Percentiles rank a stretch among this genome's conserved stretches.
Conservation (phyloP, 768 basidiomycete species). For the Plicaturopsis crispa region DNA sequence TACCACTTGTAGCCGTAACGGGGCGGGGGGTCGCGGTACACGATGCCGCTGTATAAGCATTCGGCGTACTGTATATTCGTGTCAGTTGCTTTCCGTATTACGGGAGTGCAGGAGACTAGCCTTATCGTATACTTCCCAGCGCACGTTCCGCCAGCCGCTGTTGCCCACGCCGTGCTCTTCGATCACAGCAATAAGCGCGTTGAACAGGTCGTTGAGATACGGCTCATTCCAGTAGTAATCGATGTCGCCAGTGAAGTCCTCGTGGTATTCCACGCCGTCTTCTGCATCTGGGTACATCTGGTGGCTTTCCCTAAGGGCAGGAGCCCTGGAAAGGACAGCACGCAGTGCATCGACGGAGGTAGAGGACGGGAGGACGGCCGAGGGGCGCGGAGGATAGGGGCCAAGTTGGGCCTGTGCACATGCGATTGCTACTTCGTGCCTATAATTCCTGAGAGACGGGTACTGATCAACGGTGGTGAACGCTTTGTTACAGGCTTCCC, state of each 20-base stretch:
- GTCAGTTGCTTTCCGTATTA: too few species aligned
- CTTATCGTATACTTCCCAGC: neutral
- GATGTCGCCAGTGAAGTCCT: neutral
- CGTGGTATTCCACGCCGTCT: neutral
- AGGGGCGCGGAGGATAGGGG: neutral
- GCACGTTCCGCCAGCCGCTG: neutral
- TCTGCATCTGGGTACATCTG: neutral
- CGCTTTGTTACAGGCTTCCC: neutral
- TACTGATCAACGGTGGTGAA: neutral
- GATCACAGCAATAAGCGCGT: neutral
- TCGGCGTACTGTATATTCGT: too few species aligned
- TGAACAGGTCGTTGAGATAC: neutral
- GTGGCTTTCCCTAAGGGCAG: neutral
- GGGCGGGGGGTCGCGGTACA: too few species aligned
- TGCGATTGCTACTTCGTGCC: neutral
- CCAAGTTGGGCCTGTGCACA: neutral
- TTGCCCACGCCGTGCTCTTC: neutral
- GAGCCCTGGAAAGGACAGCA: neutral
- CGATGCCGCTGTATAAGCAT: too few species aligned
- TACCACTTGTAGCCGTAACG: too few species aligned
- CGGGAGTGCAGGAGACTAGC: neutral
- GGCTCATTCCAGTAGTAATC: neutral
- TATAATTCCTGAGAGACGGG: neutral
- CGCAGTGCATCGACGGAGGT: neutral
- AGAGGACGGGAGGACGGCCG: neutral